A percentile compares a stretch with the other conserved stretches of the same genome.
Evolutionary conservation across 2,329 filamentous ascomycete species (phyloP).

Genomic region (Paraphoma chrysanthemicola): DNA sequence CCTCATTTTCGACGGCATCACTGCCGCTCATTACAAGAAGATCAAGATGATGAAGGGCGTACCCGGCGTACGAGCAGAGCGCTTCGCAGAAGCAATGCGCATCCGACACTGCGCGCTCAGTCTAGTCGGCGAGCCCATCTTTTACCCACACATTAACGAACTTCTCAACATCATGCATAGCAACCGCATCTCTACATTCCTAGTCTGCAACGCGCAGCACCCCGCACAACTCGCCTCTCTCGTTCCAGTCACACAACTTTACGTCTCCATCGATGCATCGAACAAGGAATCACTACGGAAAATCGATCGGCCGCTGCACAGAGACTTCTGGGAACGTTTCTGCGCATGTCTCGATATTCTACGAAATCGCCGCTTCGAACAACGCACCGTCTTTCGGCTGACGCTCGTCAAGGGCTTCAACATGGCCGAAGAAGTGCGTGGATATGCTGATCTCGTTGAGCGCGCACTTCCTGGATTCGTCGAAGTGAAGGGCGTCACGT

Average conservation of each 20-base stretch:
- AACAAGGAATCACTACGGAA: constrained; percentile 86
- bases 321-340: constrained; percentile 98
- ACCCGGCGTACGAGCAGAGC: constrained; percentile 87
- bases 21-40: constrained; percentile 92
- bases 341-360: constrained; percentile 89
- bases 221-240: constrained; percentile 86
- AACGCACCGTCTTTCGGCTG: constrained; percentile 92
- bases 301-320: constrained; percentile 90
- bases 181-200: constrained; percentile 89
- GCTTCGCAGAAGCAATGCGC: constrained; percentile 89
- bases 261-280: constrained; percentile 94
- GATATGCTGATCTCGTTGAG: constrained; percentile 89
- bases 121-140: constrained; percentile 96
- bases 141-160: constrained; percentile 97
- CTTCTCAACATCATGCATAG: constrained; percentile 83
- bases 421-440: constrained; percentile 88
- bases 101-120: constrained; percentile 93
- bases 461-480: constrained; percentile 88
- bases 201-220: constrained; percentile 97
- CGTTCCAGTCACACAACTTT: constrained; percentile 89
- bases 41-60: constrained; percentile 97
- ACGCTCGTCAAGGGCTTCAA: constrained; percentile 99
- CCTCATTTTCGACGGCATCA: constrained; percentile 87
- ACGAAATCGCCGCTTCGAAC: constrained; percentile 79
- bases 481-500: constrained; percentile 96